Conservation (phyloP, 192 early-diverging fungal genomes). For the Coemansia sp. region DNA sequence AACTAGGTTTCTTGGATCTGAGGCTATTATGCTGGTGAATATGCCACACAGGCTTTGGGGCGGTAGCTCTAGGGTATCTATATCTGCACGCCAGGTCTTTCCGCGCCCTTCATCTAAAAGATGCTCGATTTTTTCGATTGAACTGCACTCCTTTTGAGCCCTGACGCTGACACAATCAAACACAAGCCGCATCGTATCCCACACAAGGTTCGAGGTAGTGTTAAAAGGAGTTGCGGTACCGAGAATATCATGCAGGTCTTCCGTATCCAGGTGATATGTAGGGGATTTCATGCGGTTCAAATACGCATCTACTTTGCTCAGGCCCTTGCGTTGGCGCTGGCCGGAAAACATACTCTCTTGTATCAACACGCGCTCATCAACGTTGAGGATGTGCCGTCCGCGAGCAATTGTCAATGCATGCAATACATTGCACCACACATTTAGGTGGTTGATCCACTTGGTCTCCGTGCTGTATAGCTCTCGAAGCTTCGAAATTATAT, state of each 20-base stretch:
- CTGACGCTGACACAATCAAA: slow-evolving; percentile 6
- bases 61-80: background rate
- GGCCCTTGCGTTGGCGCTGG: slow-evolving; percentile 37
- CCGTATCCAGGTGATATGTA: slow-evolving; percentile 14
- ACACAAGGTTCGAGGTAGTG: slow-evolving; percentile 37
- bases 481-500: slow-evolving; percentile 11
- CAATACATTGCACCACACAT: slow-evolving; percentile 49
- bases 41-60: background rate
- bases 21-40: background rate
- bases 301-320: slow-evolving; percentile 47
- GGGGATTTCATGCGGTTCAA: slow-evolving; percentile 19
- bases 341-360: slow-evolving; percentile 57
- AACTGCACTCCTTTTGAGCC: slow-evolving; percentile 4
- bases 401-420: slow-evolving; percentile 45
- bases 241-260: slow-evolving; percentile 7
- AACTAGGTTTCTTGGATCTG: background rate
- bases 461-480: slow-evolving; percentile 25
- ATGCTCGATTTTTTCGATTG: background rate
- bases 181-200: slow-evolving; percentile 40
- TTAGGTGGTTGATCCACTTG: slow-evolving; percentile 38
- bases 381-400: slow-evolving; percentile 37
- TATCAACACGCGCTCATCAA: slow-evolving; percentile 46
- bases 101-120: background rate
- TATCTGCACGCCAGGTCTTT: background rate
- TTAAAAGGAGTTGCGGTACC: slow-evolving; percentile 39